These are phyloP conservation scores for Avena eriantha DNA, from an alignment of 176 grass and related monocot genomes.

Conservation along the genomic window DNA sequence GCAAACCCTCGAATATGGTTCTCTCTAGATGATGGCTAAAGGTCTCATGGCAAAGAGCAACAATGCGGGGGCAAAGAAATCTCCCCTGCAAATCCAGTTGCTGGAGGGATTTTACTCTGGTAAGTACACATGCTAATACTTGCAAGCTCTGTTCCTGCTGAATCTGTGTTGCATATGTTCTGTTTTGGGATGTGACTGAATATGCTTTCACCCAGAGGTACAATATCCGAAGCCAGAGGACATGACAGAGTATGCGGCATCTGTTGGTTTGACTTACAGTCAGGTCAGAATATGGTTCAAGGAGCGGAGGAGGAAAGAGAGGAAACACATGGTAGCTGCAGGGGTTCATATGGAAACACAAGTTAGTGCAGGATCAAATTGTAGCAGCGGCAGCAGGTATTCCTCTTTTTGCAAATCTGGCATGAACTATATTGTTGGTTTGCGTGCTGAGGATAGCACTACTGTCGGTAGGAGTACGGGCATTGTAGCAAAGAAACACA, in stretches of 20 bases:
- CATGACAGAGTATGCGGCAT: conserved; percentile 67
- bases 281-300: conserved; percentile 94
- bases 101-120: conserved; percentile 83
- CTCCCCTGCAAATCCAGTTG: conserved; percentile 66
- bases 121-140: conserved; percentile 40
- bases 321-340: conserved; percentile 53
- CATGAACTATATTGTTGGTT: conserved; percentile 2
- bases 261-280: conserved; percentile 73
- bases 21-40: conserved; percentile 38
- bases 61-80: conserved; percentile 68
- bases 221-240: conserved; percentile 79
- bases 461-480: conserved; percentile 21
- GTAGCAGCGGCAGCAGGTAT: conserved; percentile 40
- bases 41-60: conserved; percentile 36
- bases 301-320: conserved; percentile 96
- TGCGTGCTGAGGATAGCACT: conserved; percentile 2
- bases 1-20: background rate
- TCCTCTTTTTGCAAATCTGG: conserved; percentile 33
- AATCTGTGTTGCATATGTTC: background rate
- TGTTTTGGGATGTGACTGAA: background rate
- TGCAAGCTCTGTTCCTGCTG: conserved; percentile 1
- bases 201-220: conserved; percentile 51
- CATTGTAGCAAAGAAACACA: conserved; percentile 48
- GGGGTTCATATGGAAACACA: conserved; percentile 36
- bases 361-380: conserved; percentile 43